Base-by-base conservation (phyloP, 805 yeast genomes). In the Ogataea nitratoaversa region DNA sequence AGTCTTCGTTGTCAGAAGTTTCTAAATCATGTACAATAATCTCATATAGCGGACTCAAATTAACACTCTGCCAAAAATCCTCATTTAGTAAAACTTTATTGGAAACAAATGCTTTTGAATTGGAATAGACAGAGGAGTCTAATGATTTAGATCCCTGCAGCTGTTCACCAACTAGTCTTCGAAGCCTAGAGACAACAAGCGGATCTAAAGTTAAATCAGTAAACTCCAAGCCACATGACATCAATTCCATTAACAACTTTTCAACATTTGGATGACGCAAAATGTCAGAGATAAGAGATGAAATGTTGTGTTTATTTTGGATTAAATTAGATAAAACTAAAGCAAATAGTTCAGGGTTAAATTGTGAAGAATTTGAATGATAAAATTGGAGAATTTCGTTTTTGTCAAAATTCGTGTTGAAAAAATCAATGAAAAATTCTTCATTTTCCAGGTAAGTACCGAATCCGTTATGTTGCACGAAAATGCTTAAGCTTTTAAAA, bases 351-450 rank as follows among this genome's bases (percentile, higher is more conserved):
- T 59, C 57, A 8, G 46, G 19, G 18, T 52, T 45, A 11, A 52
- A 22, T 4, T 19, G 24, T 1, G 29, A 13, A 7, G 41, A 38
- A 8, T 38, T 19, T 7, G 31, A 19, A n/a, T 46, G 20, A 23
- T 49, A 43, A 14, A 48, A 44, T 2, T 40, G 34, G 5, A 43
- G 6, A 9, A 53, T 23, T 12, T 47, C 52, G 2, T 46, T 40
- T 5, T 36, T 48, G 1, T 47, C 40, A 37, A 35, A 56, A 19
- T 50, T 34, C 7, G 46, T 41, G 28, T 43, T 42, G 19, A 60
- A 41, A 41, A 60, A 70, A 40, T 71, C 73, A 8, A 62, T 45
- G 19, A 74, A 65, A 32, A 59, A 48, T 30, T 72, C 76, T 16
- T 62, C 48, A 32, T 69, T 67, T 8, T 63, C 63, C 6, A 45